Evolutionary conservation across 306 rosid species (phyloP).

Genomic region (Styphnolobium japonicum): DNA sequence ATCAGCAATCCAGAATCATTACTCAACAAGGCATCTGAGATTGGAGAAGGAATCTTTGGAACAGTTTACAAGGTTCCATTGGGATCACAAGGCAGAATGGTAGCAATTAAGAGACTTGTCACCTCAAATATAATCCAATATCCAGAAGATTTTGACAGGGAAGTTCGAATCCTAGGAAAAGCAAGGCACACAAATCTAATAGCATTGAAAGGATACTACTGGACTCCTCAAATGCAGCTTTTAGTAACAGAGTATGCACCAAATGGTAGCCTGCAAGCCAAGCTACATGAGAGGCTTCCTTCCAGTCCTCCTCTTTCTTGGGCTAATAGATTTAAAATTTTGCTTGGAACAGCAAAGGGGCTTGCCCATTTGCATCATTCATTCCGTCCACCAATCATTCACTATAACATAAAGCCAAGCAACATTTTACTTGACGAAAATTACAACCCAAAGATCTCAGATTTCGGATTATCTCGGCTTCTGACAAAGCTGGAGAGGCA

Average conservation of each 20-base stretch:
- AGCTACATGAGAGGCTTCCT: conserved; percentile 63
- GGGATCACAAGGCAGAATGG: conserved; percentile 62
- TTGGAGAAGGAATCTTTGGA: conserved; percentile 89
- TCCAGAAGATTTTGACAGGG: conserved; percentile 74
- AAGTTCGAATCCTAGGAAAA: conserved; percentile 66
- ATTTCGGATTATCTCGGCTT: conserved; percentile 71
- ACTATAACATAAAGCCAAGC: conserved; percentile 81
- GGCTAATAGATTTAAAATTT: conserved; percentile 65
- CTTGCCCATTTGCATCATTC: conserved; percentile 77
- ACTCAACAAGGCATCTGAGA: conserved; percentile 75
- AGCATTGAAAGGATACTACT: conserved; percentile 68
- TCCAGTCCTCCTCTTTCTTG: conserved; percentile 66
- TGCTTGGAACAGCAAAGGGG: conserved; percentile 78
- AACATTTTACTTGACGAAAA: conserved; percentile 73
- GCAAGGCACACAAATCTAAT: conserved; percentile 71
- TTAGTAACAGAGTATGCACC: conserved; percentile 65
- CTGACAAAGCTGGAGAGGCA: conserved; percentile 63
- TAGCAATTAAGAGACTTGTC: conserved; percentile 74
- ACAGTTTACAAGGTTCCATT: conserved; percentile 74
- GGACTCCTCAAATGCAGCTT: conserved; percentile 76
- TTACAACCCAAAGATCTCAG: conserved; percentile 61
- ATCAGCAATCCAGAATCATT: conserved; percentile 55
- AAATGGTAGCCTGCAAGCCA: conserved; percentile 67
- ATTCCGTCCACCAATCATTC: conserved; percentile 61
- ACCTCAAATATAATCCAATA: conserved; percentile 58